phyloP scores from a whole-genome alignment of 2,329 filamentous ascomycete species.

The Cladophialophora immunda region DNA sequence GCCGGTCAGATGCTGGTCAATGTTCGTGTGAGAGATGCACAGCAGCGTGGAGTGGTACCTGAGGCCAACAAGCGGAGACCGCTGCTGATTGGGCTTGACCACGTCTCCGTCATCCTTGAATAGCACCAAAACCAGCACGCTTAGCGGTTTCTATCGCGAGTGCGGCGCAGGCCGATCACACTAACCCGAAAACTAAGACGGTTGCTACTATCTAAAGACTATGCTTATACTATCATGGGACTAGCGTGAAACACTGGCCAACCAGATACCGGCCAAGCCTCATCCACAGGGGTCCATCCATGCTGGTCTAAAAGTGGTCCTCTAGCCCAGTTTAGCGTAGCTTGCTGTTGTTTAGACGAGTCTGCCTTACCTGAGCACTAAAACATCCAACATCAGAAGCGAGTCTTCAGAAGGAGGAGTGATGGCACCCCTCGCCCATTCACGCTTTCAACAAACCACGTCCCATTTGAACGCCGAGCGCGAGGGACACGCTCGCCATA shows the following conservation, averaged over 20 bases:
- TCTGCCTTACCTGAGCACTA: constrained; percentile 40
- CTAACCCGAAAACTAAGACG: constrained; percentile 18
- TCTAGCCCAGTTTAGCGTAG: constrained; percentile 16
- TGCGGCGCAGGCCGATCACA: constrained; percentile 36
- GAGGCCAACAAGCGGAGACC: constrained; percentile 20
- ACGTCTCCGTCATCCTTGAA: constrained; percentile 18
- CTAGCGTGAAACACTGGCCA: constrained; percentile 33
- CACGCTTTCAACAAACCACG: constrained; percentile 1
- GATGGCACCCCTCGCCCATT: background rate
- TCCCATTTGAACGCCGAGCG: background rate
- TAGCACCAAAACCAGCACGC: constrained; percentile 13
- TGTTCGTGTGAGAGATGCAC: constrained; percentile 19
- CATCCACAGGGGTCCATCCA: background rate
- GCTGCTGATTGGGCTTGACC: constrained; percentile 7
- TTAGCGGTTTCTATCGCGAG: constrained; percentile 25
- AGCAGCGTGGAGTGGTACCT: constrained; percentile 23
- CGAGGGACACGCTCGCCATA: background rate
- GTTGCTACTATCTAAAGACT: constrained; percentile 33
- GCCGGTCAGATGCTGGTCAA: constrained; percentile 24
- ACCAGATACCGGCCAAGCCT: constrained; percentile 23
- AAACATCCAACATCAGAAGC: constrained; percentile 4
- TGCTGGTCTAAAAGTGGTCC: background rate
- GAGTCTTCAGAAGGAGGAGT: background rate
- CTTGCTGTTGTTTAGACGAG: constrained; percentile 23
- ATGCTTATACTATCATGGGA: constrained; percentile 15